Evolutionary conservation across 345 rosid species (phyloP).

Genomic region (Brassica nigra): DNA sequence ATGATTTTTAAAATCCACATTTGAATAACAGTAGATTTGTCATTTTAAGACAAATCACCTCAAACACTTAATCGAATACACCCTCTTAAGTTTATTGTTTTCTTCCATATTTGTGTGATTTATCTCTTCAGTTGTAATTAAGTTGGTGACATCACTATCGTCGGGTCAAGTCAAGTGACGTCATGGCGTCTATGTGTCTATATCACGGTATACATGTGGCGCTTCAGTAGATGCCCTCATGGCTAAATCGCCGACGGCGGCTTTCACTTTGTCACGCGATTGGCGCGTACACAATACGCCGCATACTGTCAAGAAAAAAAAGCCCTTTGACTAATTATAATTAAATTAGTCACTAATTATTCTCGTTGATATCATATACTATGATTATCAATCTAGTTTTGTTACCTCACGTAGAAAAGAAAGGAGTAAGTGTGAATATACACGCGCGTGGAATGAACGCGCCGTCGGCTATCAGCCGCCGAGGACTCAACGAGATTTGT

Average conservation of each 20-base stretch:
- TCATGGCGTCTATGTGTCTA: slow-evolving; percentile 40
- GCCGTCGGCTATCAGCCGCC: slow-evolving; percentile 25
- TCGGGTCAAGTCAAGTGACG: slow-evolving; percentile 31
- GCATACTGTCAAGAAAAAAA: no score
- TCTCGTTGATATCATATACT: no score
- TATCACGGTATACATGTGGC: slow-evolving; percentile 29
- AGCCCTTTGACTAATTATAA: background rate
- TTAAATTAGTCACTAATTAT: no score
- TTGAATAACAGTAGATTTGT: no score
- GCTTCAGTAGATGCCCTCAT: background rate
- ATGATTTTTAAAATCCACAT: no score
- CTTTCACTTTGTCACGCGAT: slow-evolving; percentile 24
- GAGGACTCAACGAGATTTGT: background rate
- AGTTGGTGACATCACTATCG: slow-evolving; percentile 26
- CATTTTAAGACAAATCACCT: no score
- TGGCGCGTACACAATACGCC: slow-evolving; percentile 9
- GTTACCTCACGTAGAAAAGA: background rate
- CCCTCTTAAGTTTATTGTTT: no score
- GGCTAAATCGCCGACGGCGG: slow-evolving; percentile 36
- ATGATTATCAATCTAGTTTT: no score
- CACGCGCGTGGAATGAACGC: slow-evolving; percentile 14
- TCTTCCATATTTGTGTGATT: background rate
- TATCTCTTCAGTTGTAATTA: background rate
- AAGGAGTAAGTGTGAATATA: background rate
- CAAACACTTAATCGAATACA: no score